These are phyloP conservation scores for Trichoderma endophyticum DNA, from an alignment of 2,329 filamentous ascomycete species.

Conservation along the genomic window DNA sequence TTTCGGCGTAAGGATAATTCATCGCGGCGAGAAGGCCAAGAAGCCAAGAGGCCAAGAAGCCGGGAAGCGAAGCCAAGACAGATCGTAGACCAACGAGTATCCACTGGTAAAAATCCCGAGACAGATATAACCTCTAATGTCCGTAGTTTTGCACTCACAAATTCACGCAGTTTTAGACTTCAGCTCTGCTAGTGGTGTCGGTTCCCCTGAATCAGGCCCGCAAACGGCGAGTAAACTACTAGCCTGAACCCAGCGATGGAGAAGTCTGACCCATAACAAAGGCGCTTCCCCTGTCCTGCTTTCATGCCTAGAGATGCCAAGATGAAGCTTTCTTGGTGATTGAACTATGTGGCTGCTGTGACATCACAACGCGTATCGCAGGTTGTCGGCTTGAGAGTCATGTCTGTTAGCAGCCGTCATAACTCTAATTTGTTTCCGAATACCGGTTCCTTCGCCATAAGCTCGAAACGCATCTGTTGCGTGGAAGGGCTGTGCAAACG, in stretches of 20 bases:
- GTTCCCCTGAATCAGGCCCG: slow-evolving; percentile 8
- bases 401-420: not conserved
- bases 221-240: not conserved
- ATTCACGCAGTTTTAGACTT: not conserved
- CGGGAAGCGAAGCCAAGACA: not conserved
- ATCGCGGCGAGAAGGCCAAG: not conserved
- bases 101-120: not conserved
- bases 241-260: not conserved
- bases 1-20: not conserved
- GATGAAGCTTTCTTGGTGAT: not conserved
- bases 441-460: not conserved
- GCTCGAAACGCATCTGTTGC: not conserved
- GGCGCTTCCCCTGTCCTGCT: not conserved
- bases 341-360: not conserved
- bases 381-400: not conserved
- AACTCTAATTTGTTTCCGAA: not conserved
- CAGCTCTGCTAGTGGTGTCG: not conserved
- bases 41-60: not conserved
- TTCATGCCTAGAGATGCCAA: not conserved
- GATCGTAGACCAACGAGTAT: not conserved
- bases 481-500: not conserved
- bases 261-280: not conserved
- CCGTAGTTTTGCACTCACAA: not conserved
- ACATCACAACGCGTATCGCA: not conserved
- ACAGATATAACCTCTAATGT: not conserved